Evolutionary conservation across 805 yeast genomes (phyloP).

Genomic region (Candida hungchunana): DNA sequence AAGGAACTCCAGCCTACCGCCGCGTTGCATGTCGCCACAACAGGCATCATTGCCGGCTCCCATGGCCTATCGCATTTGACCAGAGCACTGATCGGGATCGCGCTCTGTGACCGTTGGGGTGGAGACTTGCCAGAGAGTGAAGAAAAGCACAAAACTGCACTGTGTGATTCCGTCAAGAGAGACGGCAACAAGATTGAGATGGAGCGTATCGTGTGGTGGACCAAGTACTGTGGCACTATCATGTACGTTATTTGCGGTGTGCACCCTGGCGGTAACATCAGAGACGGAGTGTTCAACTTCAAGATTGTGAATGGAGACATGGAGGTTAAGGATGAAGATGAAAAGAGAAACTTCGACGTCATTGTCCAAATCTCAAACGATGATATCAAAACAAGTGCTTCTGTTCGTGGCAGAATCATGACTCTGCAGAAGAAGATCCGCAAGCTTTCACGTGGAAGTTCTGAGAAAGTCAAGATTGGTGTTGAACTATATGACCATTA

Average conservation of each 20-base stretch:
- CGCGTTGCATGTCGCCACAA: constrained; percentile 65
- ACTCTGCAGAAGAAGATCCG: constrained; percentile 57
- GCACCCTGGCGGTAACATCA: constrained; percentile 75
- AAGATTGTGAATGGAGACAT: constrained; percentile 30
- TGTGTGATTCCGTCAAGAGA: constrained; percentile 47
- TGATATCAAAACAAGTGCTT: constrained; percentile 54
- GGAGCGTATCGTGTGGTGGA: constrained; percentile 63
- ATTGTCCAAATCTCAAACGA: constrained; percentile 44
- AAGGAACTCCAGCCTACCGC: constrained; percentile 74
- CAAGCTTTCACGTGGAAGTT: constrained; percentile 46
- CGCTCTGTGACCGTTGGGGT: constrained; percentile 79
- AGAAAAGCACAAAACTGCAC: constrained; percentile 38
- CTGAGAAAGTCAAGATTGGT: constrained; percentile 48
- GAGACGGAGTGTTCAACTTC: constrained; percentile 53
- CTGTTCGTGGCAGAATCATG: constrained; percentile 54
- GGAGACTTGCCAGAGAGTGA: constrained; percentile 64
- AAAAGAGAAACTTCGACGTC: constrained; percentile 35
- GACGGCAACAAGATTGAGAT: constrained; percentile 39
- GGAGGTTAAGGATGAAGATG: constrained; percentile 27
- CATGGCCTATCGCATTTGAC: constrained; percentile 73
- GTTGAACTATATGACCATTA: constrained; percentile 39
- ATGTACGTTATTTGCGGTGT: constrained; percentile 79
- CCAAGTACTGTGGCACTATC: constrained; percentile 63
- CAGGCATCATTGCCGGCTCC: constrained; percentile 71
- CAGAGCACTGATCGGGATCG: constrained; percentile 67